These are phyloP conservation scores for Myrica gale DNA, from an alignment of 306 rosid species.

Conservation along the genomic window DNA sequence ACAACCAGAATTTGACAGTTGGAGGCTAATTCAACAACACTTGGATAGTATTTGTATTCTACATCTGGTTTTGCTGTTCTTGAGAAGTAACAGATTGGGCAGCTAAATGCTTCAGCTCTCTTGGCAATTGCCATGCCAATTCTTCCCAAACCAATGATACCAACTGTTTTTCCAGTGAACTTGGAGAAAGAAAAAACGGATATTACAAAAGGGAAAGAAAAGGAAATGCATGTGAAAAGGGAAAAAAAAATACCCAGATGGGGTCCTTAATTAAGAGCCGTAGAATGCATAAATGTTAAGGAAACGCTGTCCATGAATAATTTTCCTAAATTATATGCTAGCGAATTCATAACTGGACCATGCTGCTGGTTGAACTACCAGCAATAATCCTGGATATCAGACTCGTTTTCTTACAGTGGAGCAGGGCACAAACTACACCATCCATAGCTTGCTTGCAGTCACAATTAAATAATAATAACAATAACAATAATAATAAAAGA, in stretches of 20 bases:
- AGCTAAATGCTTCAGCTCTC: conserved; percentile 78
- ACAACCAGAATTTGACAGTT: conserved; percentile 70
- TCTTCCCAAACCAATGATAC: conserved; percentile 80
- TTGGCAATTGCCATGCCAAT: conserved; percentile 74
- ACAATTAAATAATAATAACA: no score
- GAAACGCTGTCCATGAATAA: neutral
- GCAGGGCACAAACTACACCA: neutral
- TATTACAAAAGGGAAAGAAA: conserved; percentile 7
- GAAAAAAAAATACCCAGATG: neutral
- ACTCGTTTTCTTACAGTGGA: neutral
- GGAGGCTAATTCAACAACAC: conserved; percentile 70
- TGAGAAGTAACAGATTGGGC: conserved; percentile 59
- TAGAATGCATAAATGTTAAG: neutral
- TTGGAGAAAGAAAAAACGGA: conserved; percentile 30
- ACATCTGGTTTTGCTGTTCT: conserved; percentile 55
- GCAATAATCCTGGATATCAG: neutral
- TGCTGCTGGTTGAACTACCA: neutral
- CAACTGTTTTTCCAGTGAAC: conserved; percentile 84
- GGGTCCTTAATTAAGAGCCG: neutral
- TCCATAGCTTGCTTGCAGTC: neutral
- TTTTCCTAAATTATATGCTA: neutral
- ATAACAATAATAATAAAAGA: no score
- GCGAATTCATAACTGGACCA: neutral
- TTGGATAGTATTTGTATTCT: conserved; percentile 70
- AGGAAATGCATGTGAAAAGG: neutral